These are phyloP conservation scores for Ilex aquifolium DNA, from an alignment of 257 asterid genomes.

Conservation along the genomic window DNA sequence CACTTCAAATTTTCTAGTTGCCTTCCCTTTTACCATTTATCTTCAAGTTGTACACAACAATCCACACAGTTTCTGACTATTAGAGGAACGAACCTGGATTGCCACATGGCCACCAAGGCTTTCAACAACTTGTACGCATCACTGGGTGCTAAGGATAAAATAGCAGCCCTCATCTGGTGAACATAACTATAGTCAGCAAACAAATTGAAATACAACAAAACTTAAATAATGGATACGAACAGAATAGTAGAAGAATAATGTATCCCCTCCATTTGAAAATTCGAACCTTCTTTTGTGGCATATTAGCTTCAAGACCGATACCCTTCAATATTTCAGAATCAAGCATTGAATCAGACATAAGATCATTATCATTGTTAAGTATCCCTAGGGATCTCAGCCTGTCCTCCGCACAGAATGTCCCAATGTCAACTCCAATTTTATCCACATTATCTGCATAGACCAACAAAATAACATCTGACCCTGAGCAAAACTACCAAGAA, in stretches of 20 bases:
- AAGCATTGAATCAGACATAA: conserved; percentile 25
- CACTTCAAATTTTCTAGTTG: too few relatives aligned
- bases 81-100: conserved; percentile 51
- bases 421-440: conserved; percentile 35
- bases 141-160: conserved; percentile 51
- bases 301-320: conserved; percentile 49
- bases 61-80: not conserved
- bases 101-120: conserved; percentile 62
- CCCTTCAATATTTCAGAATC: conserved; percentile 43
- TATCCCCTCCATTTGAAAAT: not conserved
- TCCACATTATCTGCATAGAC: conserved; percentile 26
- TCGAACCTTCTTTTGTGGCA: conserved; percentile 59
- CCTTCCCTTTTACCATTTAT: too few relatives aligned
- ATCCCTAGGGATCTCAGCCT: conserved; percentile 65
- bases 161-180: conserved; percentile 53
- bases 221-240: not conserved
- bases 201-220: not conserved
- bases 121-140: conserved; percentile 56
- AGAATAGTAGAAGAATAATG: not conserved
- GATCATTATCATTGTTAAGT: conserved; percentile 33
- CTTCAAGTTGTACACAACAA: too few relatives aligned
- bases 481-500: not conserved
- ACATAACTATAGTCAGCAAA: conserved; percentile 6
- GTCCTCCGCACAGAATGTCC: conserved; percentile 73
- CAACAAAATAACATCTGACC: not conserved